Percentiles rank a stretch among this genome's conserved stretches.
Evolutionary conservation across 179 eudicot genomes (phyloP).

Genomic region (Amaranthus tricolor): DNA sequence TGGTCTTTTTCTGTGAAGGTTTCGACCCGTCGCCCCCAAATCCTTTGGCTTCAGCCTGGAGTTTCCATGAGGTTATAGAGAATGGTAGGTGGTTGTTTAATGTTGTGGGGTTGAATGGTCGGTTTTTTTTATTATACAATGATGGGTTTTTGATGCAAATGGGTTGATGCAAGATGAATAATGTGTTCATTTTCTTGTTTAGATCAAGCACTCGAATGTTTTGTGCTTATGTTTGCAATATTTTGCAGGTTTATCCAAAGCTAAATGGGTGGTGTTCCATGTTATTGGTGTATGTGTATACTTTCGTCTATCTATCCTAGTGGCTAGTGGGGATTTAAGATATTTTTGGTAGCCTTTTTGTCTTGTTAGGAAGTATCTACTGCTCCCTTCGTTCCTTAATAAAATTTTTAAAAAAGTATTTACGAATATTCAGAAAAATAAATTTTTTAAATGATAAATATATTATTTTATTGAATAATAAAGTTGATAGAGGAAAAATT

Average conservation of each 20-base stretch:
- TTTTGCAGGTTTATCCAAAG: constrained; percentile 41
- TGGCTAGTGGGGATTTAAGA: not conserved
- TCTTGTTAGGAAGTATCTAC: not conserved
- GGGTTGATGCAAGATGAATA: constrained; percentile 25
- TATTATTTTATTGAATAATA: too few relatives aligned
- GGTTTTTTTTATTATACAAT: constrained; percentile 30
- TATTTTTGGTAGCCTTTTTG: not conserved
- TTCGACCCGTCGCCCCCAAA: constrained; percentile 26
- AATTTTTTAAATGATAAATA: too few relatives aligned
- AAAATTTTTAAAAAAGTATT: too few relatives aligned
- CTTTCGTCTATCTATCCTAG: too few relatives aligned
- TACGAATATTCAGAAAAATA: too few relatives aligned
- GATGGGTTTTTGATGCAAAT: constrained; percentile 23
- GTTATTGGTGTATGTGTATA: not conserved
- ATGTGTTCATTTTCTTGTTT: constrained; percentile 43
- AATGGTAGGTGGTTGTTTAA: not conserved
- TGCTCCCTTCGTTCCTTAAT: too few relatives aligned
- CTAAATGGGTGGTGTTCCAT: constrained; percentile 35
- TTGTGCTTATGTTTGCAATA: not conserved
- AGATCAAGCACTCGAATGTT: not conserved
- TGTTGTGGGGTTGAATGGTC: constrained; percentile 18
- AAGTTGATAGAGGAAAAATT: too few relatives aligned
- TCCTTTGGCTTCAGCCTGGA: constrained; percentile 56
- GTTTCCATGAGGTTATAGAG: constrained; percentile 31
- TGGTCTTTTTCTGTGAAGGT: constrained; percentile 12